Base-by-base conservation (phyloP, 441 rosid genomes). In the Populus hybrid region DNA sequence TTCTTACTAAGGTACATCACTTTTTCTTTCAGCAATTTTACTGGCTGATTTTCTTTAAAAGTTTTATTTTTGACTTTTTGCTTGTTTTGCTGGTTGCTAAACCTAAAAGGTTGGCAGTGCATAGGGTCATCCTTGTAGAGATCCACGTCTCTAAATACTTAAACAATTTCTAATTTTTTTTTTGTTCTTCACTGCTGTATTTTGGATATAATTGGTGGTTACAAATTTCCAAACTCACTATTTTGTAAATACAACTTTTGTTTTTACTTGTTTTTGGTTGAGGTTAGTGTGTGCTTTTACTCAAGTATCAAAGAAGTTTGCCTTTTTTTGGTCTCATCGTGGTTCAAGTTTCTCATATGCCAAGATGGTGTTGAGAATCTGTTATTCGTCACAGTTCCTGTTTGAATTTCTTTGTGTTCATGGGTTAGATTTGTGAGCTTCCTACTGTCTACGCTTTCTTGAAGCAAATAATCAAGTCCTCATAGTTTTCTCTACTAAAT, bases 1-100 rank as follows among this genome's bases (percentile, higher is more conserved):
- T 89, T 70, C 87, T 81, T 63, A 57, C 77, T 10, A 81, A 83
- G 91, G 89, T 85, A 10, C 35, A 2, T 26, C 14, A 42, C 32
- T 77, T 18, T 4, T 16, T 67, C 12, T 9, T 14, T 0, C 12
- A 10, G 36, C 10, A 23, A 1, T 8, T 30, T 69, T 61, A 0
- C 35, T 59, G 32, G 36, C 4, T 5, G 24, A 69, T 0, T 57
- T 30, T 73, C 9, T 18, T 18, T 1, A 11, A 63, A 5, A 10
- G 20, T n/a, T 42, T 9, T 3, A 5, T 34, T 18, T 74, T n/a
- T 14, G 66, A 3, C 12, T 16, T 23, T 71, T 59, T 50, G 64
- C 0, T 50, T 20, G 35, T 69, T 69, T 20, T 69, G 21, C 3
- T 69, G 72, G 72, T 32, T 8, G 68, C 68, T 65, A 65, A 65